phyloP scores from a whole-genome alignment of 768 basidiomycete species.

The Suillus clintonianus region DNA sequence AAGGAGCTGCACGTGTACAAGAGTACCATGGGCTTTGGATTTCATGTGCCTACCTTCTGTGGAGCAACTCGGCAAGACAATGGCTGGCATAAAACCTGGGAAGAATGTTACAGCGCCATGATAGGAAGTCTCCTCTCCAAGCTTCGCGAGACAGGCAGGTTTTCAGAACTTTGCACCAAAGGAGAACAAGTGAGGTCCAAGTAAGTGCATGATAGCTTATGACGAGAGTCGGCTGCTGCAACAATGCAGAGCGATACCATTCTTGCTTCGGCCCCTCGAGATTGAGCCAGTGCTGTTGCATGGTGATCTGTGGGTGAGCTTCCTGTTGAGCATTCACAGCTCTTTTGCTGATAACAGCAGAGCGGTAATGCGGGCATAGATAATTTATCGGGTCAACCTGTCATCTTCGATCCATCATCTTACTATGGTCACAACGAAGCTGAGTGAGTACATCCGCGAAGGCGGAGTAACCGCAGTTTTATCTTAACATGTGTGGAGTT shows the following conservation, averaged over 20 bases:
- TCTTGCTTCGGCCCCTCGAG: conserved; percentile 56
- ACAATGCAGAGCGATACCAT: conserved; percentile 67
- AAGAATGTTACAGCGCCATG: conserved; percentile 63
- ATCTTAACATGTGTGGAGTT: conserved; percentile 3
- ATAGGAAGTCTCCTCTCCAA: conserved; percentile 57
- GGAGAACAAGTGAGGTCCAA: conserved; percentile 50
- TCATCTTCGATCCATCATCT: conserved; percentile 79
- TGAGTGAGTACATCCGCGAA: conserved; percentile 53
- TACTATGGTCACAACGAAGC: conserved; percentile 83
- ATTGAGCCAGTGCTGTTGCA: conserved; percentile 73
- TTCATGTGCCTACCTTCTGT: conserved; percentile 74
- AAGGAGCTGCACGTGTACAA: conserved; percentile 62
- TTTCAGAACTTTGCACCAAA: conserved; percentile 49
- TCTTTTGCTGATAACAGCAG: conserved; percentile 33
- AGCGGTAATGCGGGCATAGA: conserved; percentile 76
- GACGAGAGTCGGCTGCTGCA: not conserved
- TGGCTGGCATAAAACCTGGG: conserved; percentile 76
- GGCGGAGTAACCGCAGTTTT: not conserved
- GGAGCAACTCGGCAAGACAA: conserved; percentile 70
- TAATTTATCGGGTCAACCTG: conserved; percentile 49
- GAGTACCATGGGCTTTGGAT: conserved; percentile 64
- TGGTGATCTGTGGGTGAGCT: conserved; percentile 74
- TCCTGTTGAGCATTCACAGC: conserved; percentile 7
- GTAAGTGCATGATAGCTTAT: conserved; percentile 32
- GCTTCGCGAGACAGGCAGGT: conserved; percentile 42